Base-by-base conservation (phyloP, 2,329 filamentous ascomycete species). In the Decorospora gaudefroyi region DNA sequence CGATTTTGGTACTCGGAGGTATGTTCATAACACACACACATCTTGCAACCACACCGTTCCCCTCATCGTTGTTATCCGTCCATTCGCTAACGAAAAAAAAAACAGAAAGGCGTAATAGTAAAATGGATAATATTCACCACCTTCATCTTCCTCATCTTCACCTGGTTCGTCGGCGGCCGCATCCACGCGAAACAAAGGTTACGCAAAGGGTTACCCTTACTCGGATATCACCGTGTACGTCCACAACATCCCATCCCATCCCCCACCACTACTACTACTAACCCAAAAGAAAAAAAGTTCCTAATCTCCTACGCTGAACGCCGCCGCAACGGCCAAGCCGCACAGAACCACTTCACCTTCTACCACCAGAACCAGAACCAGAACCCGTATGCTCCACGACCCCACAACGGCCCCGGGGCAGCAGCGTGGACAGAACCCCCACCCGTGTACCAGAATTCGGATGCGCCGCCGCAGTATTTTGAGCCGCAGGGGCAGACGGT, bases 71-170 rank as follows among this genome's bases (percentile, higher is more conserved):
- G n/a, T n/a, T n/a, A n/a, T n/a, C n/a, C n/a, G n/a, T n/a, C n/a
- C 2, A 4, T 1, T 15, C n/a, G 12, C 27, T 17, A 16, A 34
- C 53, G 50, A 50, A 53, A 28, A 36, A 32, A 4, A 4, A 12
- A 12, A 45, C 43, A 87, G 83, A 78, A 77, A 23, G 85, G 82
- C 43, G 70, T 78, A 42, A 84, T 85, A 45, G 74, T 90, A 59
- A 87, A 88, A 70, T 92, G 87, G 81, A 76, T 79, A 32, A 72
- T 92, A 47, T 82, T 91, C 62, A 78, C 80, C 48, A 72, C 75
- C 50, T 65, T 92, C 53, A 74, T 88, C 57, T 46, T 78, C 42
- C 42, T 83, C 47, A 70, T 88, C 60, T 66, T 82, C 38, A 59
- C 76, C 28, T 89, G 84, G 76, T 75, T 90, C 59, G 55, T 88